Percentiles rank a stretch among this genome's conserved stretches.
phyloP scores from a whole-genome alignment of 2,329 filamentous ascomycete genomes.

The Colletotrichum camelliae region DNA sequence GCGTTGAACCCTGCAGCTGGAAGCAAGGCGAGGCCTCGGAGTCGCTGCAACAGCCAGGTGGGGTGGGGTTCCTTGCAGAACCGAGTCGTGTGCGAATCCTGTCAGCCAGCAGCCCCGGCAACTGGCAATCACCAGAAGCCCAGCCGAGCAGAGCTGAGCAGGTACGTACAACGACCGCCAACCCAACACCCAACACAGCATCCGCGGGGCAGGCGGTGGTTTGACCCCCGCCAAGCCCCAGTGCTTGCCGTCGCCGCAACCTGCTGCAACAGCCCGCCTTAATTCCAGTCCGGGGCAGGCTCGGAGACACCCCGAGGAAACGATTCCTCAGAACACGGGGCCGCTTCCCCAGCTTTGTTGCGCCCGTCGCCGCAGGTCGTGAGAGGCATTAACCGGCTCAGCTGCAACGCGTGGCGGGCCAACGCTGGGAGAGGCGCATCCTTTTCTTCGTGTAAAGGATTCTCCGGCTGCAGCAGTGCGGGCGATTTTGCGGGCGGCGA shows the following conservation, averaged over 20 bases:
- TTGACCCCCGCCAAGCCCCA: slow-evolving; percentile 19
- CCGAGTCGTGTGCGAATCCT: slow-evolving; percentile 7
- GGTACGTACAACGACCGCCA: slow-evolving; percentile 10
- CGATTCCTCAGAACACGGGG: not conserved
- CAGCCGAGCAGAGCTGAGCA: not conserved
- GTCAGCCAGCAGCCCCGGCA: not conserved
- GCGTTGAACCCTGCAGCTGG: slow-evolving; percentile 14
- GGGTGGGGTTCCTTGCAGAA: slow-evolving; percentile 14
- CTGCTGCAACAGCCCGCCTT: not conserved
- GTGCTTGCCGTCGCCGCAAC: slow-evolving; percentile 5
- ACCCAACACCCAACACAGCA: not conserved
- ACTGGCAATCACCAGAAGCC: not conserved
- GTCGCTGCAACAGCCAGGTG: not conserved
- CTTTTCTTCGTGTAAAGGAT: not conserved
- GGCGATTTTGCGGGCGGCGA: not conserved
- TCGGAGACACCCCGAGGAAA: slow-evolving; percentile 6
- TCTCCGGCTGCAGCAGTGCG: not conserved
- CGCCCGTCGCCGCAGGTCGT: not conserved
- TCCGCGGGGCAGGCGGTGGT: slow-evolving; percentile 8
- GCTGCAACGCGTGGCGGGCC: not conserved
- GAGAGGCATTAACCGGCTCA: not conserved
- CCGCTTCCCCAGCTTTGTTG: slow-evolving; percentile 4
- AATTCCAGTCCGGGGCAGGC: not conserved
- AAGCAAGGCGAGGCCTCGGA: not conserved
- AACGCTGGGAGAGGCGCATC: not conserved